Percentiles rank a stretch among this genome's conserved stretches.
Evolutionary conservation across 768 basidiomycete genomes (phyloP).

Genomic region (Leccinum boreale): DNA sequence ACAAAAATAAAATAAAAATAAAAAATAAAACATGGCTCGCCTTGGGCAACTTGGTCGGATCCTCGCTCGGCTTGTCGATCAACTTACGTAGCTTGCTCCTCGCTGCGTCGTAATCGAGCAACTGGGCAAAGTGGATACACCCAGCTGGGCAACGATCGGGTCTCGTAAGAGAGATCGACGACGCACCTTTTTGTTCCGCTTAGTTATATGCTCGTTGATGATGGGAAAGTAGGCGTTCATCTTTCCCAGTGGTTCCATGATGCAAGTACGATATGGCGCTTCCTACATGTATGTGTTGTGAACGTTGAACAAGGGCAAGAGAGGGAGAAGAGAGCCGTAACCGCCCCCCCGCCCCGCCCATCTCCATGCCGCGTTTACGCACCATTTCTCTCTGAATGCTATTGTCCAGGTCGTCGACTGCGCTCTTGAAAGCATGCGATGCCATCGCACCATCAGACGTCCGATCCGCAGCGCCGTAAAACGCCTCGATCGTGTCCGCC

Average conservation of each 20-base stretch:
- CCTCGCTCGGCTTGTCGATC: constrained; percentile 90
- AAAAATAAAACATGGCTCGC: constrained; percentile 34
- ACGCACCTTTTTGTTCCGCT: constrained; percentile 92
- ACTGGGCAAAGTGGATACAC: constrained; percentile 40
- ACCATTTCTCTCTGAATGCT: constrained; percentile 85
- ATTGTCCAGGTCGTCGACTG: constrained; percentile 89
- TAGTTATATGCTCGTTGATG: constrained; percentile 89
- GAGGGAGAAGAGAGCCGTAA: neutral
- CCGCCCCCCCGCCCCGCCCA: neutral
- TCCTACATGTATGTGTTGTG: constrained; percentile 51
- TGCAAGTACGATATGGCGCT: constrained; percentile 88
- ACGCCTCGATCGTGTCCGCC: constrained; percentile 89
- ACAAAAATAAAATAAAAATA: neutral
- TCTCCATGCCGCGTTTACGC: constrained; percentile 26
- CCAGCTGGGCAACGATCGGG: neutral
- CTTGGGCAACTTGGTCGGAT: constrained; percentile 85
- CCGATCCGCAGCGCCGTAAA: constrained; percentile 85
- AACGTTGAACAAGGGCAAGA: neutral
- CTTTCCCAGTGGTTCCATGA: constrained; percentile 94
- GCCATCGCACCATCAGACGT: constrained; percentile 94
- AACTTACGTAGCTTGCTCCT: constrained; percentile 87
- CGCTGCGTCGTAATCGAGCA: constrained; percentile 93
- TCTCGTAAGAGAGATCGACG: neutral
- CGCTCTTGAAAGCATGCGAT: constrained; percentile 92
- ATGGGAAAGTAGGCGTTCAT: constrained; percentile 94